Percentiles rank a stretch among this genome's conserved stretches.
Evolutionary conservation across 768 basidiomycete species (phyloP).

Genomic region (Podaxis sp.): DNA sequence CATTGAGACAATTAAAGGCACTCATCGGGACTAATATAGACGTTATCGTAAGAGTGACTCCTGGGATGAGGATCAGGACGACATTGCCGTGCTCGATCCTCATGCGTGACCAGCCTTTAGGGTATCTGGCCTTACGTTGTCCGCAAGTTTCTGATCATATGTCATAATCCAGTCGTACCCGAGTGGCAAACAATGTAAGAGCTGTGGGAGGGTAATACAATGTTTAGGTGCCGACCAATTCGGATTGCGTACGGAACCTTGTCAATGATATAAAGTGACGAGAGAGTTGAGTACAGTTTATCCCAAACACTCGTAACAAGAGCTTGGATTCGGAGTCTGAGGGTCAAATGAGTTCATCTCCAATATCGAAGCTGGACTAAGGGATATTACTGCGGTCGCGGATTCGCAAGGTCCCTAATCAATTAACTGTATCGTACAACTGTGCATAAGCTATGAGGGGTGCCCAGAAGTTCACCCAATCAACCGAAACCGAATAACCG

Average conservation of each 20-base stretch:
- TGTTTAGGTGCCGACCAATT: not conserved
- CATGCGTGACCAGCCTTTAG: not conserved
- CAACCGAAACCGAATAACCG: constrained; percentile 48
- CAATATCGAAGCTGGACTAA: not conserved
- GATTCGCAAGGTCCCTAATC: not conserved
- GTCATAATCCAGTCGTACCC: not conserved
- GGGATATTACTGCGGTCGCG: not conserved
- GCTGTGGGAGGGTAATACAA: not conserved
- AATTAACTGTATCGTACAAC: not conserved
- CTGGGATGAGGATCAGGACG: not conserved
- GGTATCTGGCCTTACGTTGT: not conserved
- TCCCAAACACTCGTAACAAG: no score
- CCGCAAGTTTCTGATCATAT: not conserved
- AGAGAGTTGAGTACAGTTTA: no score
- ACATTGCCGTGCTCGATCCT: not conserved
- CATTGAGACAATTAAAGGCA: not conserved
- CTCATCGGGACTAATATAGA: not conserved
- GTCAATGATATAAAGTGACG: no score
- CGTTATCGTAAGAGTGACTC: not conserved
- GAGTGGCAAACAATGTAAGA: not conserved
- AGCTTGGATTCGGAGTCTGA: not conserved
- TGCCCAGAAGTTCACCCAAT: constrained; percentile 30
- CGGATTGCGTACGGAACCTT: no score
- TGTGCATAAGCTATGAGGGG: no score
- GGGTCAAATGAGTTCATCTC: not conserved